Conservation (phyloP, 1,139 yeast genomes). For the Yamadazyma triangularis region DNA sequence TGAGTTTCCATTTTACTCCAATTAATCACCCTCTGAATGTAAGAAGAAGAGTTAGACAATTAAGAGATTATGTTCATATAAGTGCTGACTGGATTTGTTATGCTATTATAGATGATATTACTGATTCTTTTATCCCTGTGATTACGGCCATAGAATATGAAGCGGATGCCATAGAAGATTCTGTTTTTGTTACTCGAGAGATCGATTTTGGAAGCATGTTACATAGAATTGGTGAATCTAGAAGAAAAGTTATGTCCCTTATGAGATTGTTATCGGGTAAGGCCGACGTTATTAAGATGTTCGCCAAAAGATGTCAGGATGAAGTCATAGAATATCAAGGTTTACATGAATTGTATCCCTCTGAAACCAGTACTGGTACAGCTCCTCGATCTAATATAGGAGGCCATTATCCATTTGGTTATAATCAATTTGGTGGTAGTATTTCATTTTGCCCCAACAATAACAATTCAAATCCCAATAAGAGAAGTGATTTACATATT, state of each 20-base stretch:
- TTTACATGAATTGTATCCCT: constrained; percentile 7
- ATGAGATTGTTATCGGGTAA: constrained; percentile 89
- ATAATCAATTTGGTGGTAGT: constrained; percentile 14
- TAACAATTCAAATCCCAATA: constrained; percentile 15
- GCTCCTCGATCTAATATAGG: no score
- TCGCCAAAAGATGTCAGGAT: constrained; percentile 93
- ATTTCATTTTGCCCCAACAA: constrained; percentile 18
- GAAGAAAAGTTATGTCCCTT: constrained; percentile 87
- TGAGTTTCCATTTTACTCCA: constrained; percentile 84
- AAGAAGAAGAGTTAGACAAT: constrained; percentile 85
- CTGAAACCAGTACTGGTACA: constrained; percentile 6
- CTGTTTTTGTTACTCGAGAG: constrained; percentile 39
- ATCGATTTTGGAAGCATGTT: constrained; percentile 68
- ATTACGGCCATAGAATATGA: constrained; percentile 84
- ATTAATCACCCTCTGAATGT: constrained; percentile 81
- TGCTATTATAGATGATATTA: constrained; percentile 89
- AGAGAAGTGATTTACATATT: no score
- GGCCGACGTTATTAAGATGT: constrained; percentile 96
- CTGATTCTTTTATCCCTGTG: constrained; percentile 93
- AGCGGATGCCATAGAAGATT: constrained; percentile 89
- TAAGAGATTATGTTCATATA: constrained; percentile 81
- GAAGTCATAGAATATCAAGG: no score
- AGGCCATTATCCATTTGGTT: constrained; percentile 7
- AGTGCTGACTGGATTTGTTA: constrained; percentile 93
- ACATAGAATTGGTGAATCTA: constrained; percentile 81